phyloP scores from a whole-genome alignment of 1,284 basidiomycete genomes.

The Ceratorhiza oryzae-sativae region DNA sequence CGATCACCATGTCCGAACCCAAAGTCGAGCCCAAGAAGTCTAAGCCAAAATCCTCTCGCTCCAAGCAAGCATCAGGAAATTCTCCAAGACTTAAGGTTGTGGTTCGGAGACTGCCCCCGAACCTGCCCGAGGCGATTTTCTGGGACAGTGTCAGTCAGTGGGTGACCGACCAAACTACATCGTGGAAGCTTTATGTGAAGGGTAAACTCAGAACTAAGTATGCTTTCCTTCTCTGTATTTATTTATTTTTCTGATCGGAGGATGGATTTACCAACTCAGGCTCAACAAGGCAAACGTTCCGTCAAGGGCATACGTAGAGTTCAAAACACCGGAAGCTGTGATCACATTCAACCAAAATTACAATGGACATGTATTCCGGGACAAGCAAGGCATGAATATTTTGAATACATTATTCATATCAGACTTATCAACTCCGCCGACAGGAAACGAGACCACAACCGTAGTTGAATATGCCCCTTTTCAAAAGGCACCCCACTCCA shows the following conservation, averaged over 20 bases:
- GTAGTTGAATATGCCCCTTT: constrained; percentile 94
- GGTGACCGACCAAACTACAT: constrained; percentile 76
- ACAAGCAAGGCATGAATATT: constrained; percentile 75
- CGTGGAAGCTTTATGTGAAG: constrained; percentile 71
- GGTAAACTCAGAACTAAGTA: constrained; percentile 79
- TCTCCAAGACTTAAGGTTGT: constrained; percentile 74
- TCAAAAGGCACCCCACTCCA: constrained; percentile 81
- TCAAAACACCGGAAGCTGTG: constrained; percentile 76
- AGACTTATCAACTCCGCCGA: constrained; percentile 18
- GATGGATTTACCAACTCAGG: constrained; percentile 51
- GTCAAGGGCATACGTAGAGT: constrained; percentile 92
- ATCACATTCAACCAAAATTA: constrained; percentile 83
- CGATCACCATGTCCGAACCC: constrained; percentile 20
- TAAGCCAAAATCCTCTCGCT: constrained; percentile 18
- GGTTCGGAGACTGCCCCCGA: constrained; percentile 88
- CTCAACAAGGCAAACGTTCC: constrained; percentile 80
- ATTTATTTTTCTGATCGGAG: not conserved
- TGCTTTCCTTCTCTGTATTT: constrained; percentile 45
- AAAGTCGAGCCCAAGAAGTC: constrained; percentile 24
- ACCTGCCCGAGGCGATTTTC: constrained; percentile 90
- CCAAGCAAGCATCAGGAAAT: constrained; percentile 29
- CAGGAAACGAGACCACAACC: constrained; percentile 86
- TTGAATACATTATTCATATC: not conserved
- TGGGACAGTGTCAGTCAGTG: constrained; percentile 89
- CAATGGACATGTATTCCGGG: constrained; percentile 90